Conservation (phyloP, 371 early-diverging fungal species). For the Rozella allomycis region DNA sequence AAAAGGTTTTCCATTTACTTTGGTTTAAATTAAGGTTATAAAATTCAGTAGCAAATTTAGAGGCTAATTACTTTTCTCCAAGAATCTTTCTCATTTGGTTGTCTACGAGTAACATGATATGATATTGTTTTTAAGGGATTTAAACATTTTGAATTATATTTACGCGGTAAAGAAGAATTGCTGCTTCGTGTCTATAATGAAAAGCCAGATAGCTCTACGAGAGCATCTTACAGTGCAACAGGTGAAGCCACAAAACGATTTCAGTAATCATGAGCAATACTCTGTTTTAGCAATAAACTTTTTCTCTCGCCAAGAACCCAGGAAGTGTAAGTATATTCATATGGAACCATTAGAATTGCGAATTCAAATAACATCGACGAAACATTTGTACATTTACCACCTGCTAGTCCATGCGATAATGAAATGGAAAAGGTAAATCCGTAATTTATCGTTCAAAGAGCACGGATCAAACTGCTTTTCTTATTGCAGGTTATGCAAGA, state of each 20-base stretch:
- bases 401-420: conserved; percentile 22
- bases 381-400: conserved; percentile 4
- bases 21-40: no score
- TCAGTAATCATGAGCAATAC: conserved; percentile 1
- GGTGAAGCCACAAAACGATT: conserved; percentile 4
- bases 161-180: conserved; percentile 50
- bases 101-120: no score
- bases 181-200: conserved; percentile 31
- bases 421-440: conserved; percentile 21
- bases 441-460: no score
- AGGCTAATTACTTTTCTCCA: no score
- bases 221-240: conserved; percentile 2
- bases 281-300: conserved; percentile 1
- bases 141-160: conserved; percentile 40
- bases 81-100: no score
- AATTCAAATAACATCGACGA: not conserved
- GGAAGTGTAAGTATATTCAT: not conserved
- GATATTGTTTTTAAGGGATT: conserved; percentile 36
- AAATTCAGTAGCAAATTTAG: no score
- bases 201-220: conserved; percentile 5
- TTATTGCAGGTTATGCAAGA: conserved; percentile 49
- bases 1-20: no score
- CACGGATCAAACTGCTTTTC: conserved; percentile 35
- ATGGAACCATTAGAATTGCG: conserved; percentile 5
- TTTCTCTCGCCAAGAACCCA: no score